Evolutionary conservation across 805 yeast genomes (phyloP), one percentile per base, ranked within the genome.

Genomic region (Candida fluviatilis): DNA sequence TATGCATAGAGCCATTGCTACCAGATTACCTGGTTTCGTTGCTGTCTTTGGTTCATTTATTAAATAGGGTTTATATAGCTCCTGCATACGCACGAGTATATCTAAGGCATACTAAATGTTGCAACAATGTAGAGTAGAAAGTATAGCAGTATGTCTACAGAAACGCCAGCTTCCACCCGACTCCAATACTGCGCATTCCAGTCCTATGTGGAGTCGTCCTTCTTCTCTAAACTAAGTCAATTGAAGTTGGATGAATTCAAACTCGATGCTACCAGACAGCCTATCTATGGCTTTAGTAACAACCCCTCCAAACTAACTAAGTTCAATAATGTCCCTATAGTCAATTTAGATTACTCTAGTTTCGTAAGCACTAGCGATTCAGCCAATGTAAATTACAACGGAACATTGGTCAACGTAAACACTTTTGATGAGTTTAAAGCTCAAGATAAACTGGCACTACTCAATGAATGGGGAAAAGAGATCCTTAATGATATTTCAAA

Each of bases 121-220:
- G n/a, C n/a, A n/a, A n/a, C n/a, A n/a, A n/a, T n/a, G n/a, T n/a
- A n/a, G n/a, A n/a, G n/a, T n/a, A n/a, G n/a, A n/a, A n/a, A n/a
- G n/a, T n/a, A n/a, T n/a, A n/a, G n/a, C n/a, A n/a, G 10, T 21
- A 21, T 21, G 24, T 21, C 24, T 21, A 10, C 24, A 6, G 24
- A 21, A 10, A 6, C 6, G 10, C 24, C 10, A 10, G 24, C 10
- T 6, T 10, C 24, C 10, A 6, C 8, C 10, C 12, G 13, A 11
- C 45, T 57, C 16, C 69, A 62, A 37, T 77, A 66, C 49, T 61
- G 73, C 1, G 73, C 84, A 0, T 58, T 80, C 15, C 80, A 76
- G 40, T 82, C 95, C 2, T 84, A 84, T 56, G 80, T 85, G 16
- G 97, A 91, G 52, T 78, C 96, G 1, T 76, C 95, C 0, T 93